Base-by-base conservation (phyloP, 129 eudicot species). In the Artemisia argyi region DNA sequence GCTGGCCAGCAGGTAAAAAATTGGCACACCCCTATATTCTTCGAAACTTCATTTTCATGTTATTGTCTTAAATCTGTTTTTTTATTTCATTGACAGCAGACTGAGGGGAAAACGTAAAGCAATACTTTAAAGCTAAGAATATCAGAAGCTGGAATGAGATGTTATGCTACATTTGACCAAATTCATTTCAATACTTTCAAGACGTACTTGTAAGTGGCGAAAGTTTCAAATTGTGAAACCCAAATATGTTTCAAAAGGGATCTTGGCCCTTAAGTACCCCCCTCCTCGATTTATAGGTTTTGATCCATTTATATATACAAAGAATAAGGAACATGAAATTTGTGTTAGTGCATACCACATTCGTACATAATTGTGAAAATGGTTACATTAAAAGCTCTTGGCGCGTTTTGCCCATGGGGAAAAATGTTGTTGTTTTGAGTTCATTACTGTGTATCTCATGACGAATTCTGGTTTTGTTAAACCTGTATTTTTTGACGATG, bases 1-100 rank as follows among this genome's bases (percentile, higher is more conserved):
- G 80, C 50, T 39, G 74, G 50, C 32, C 68, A 76, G 55, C 74
- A 76, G 80, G 77, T 73, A 73, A 51, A 11, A 11, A 17, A 7
- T 50, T 7, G 0, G n/a, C n/a, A 30, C 12, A 13, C 13, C 50
- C 19, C 22, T 17, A 28, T 49, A 30, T 6, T 61, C 32, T 62
- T 18, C 4, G 61, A 49, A 18, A 17, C 61, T 24, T 58, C 39
- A 12, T 12, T 17, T 32, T 60, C 52, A 9, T 30, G 20, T 60
- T 18, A 9, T 30, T 13, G 6, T 49, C 9, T 28, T 73, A 18
- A 18, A 73, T 19, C 42, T 64, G 46, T 64, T 51, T 73, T 73
- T 61, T 51, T 7, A 51, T 30, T 62, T 39, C 26, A 61, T 30
- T 28, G 64, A 42, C 78, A 73, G 78, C 78, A 52, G 50, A 73